Conservation (phyloP, 1,139 yeast species). For the Williopsis jadinii region DNA sequence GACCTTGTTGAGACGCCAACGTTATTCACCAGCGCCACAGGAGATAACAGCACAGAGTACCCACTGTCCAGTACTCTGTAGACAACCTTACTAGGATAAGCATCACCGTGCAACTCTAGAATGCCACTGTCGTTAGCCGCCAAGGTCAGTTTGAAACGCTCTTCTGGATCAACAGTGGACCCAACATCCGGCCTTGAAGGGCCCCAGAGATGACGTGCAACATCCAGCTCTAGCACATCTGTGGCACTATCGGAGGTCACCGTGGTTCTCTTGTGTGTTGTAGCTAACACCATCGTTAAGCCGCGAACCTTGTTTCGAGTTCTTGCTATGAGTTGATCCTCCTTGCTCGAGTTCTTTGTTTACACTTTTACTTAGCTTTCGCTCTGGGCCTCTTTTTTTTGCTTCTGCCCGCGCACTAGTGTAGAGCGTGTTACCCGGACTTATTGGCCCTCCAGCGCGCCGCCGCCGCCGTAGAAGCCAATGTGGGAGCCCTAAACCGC, state of each 20-base stretch:
- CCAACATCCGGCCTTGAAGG: constrained; percentile 2
- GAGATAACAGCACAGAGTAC: constrained; percentile 14
- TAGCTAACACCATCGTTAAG: constrained; percentile 4
- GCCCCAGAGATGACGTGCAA: constrained; percentile 20
- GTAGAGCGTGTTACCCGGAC: too few species aligned
- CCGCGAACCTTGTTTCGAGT: too few species aligned
- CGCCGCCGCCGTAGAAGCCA: background rate
- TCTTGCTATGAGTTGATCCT: too few species aligned
- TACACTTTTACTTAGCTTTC: constrained; percentile 1
- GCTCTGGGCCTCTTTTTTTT: background rate
- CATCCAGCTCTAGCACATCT: constrained; percentile 14
- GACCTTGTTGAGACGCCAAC: constrained; percentile 11
- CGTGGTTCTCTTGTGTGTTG: constrained; percentile 3
- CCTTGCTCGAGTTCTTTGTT: constrained; percentile 3
- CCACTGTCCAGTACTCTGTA: constrained; percentile 16
- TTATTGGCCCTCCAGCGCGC: too few species aligned
- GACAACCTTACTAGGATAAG: constrained; percentile 9
- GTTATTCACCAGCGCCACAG: constrained; percentile 19
- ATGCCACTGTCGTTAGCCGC: constrained; percentile 11
- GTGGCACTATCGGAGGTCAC: background rate
- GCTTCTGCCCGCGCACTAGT: too few species aligned
- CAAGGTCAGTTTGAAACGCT: constrained; percentile 11
- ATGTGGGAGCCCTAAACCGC: constrained; percentile 1
- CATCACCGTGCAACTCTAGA: constrained; percentile 3
- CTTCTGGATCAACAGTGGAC: constrained; percentile 8